Evolutionary conservation across 2,329 filamentous ascomycete species (phyloP).

Genomic region (Raffaelea ambrosiae): DNA sequence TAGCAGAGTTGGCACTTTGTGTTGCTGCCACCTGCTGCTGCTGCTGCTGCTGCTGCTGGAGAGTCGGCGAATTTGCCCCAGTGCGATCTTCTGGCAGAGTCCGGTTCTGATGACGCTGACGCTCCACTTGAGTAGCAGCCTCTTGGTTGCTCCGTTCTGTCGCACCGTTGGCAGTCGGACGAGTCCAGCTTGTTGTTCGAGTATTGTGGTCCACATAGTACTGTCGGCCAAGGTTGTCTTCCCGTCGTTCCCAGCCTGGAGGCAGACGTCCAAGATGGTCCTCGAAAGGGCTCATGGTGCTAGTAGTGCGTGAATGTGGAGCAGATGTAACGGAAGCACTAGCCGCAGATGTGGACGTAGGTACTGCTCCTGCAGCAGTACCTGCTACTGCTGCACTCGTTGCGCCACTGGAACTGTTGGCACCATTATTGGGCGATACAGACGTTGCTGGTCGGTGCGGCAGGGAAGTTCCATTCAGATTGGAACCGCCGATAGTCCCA

Average conservation of each 20-base stretch:
- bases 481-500: constrained; percentile 33
- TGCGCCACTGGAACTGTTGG: constrained; percentile 20
- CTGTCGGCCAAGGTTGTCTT: constrained; percentile 88
- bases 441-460: constrained; percentile 40
- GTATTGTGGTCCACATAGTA: constrained; percentile 99
- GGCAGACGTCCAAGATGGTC: constrained; percentile 90
- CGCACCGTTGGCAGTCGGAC: constrained; percentile 72
- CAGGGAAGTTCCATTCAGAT: constrained; percentile 25
- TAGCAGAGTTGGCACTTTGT: constrained; percentile 48
- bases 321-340: constrained; percentile 26
- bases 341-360: constrained; percentile 7
- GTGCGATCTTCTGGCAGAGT: constrained; percentile 94
- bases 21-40: constrained; percentile 39
- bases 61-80: constrained; percentile 81
- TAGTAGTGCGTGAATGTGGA: constrained; percentile 31
- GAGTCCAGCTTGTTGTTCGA: constrained; percentile 90
- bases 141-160: constrained; percentile 74
- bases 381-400: constrained; percentile 13
- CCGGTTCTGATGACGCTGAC: constrained; percentile 87
- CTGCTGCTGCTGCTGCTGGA: constrained; percentile 45
- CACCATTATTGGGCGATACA: constrained; percentile 9
- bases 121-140: constrained; percentile 85
- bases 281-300: constrained; percentile 82
- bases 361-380: not conserved
- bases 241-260: constrained; percentile 88